These are phyloP conservation scores for Infundibulicybe gibba DNA, from an alignment of 768 basidiomycete genomes.

Conservation along the genomic window DNA sequence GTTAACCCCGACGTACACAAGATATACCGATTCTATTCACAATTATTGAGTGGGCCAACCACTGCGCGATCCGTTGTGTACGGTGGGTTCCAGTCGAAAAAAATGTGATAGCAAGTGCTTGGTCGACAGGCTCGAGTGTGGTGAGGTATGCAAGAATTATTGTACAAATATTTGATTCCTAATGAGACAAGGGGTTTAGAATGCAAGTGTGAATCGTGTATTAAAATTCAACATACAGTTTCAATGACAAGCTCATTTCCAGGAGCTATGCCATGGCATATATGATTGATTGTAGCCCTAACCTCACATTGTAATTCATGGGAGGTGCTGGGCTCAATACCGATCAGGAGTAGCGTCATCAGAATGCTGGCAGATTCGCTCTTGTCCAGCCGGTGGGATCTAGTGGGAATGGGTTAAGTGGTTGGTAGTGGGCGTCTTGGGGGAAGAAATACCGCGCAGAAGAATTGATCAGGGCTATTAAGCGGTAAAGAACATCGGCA, in stretches of 20 bases:
- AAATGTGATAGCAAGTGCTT: constrained; percentile 45
- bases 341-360: constrained; percentile 48
- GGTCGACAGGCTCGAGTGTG: constrained; percentile 42
- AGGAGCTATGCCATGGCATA: constrained; percentile 39
- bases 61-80: constrained; percentile 52
- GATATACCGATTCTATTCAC: constrained; percentile 3
- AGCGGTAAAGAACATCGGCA: constrained; percentile 30
- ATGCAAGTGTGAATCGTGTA: background rate
- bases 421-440: too few species aligned
- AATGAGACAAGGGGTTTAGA: background rate
- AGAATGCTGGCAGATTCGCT: constrained; percentile 46
- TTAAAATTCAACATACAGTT: constrained; percentile 16
- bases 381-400: constrained; percentile 28
- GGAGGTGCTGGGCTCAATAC: constrained; percentile 48
- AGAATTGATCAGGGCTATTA: constrained; percentile 36
- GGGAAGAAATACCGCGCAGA: constrained; percentile 41
- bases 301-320: constrained; percentile 43
- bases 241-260: constrained; percentile 19
- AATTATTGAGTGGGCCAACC: constrained; percentile 51
- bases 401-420: constrained; percentile 5
- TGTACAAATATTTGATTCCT: constrained; percentile 47
- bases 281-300: constrained; percentile 38
- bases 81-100: constrained; percentile 48
- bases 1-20: too few species aligned
- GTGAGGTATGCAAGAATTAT: constrained; percentile 38